These are phyloP conservation scores for Symbiodinium pilosum DNA, from an alignment of 73 alveolate species.

Conservation along the genomic window DNA sequence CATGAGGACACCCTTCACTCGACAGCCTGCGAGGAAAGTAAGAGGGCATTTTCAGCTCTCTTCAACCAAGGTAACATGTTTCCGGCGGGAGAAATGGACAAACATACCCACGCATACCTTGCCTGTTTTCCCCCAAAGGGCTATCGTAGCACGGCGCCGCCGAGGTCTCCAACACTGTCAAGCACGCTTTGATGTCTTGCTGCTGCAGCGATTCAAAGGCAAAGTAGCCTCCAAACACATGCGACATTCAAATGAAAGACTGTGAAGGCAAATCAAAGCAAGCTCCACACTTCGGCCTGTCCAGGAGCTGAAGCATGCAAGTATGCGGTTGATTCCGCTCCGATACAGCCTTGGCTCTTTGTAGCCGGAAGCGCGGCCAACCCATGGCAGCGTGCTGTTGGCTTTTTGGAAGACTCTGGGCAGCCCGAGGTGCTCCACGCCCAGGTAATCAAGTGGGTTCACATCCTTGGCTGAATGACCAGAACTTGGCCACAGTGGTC, in stretches of 20 bases:
- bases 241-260: too few species aligned
- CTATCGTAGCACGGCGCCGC: slow-evolving; percentile 20
- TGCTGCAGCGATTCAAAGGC: slow-evolving; percentile 43
- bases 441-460: neutral
- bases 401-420: too few species aligned
- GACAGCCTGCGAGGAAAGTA: too few species aligned
- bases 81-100: too few species aligned
- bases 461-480: neutral
- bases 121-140: neutral
- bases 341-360: slow-evolving; percentile 18
- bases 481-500: neutral
- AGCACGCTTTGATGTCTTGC: neutral
- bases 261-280: too few species aligned
- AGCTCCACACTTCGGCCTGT: slow-evolving; percentile 29
- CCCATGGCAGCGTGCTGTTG: neutral
- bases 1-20: neutral
- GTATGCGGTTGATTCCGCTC: slow-evolving; percentile 28
- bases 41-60: too few species aligned
- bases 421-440: neutral
- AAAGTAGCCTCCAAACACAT: slow-evolving; percentile 33
- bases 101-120: too few species aligned
- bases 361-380: neutral
- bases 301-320: slow-evolving; percentile 13
- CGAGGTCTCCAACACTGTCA: slow-evolving; percentile 69
- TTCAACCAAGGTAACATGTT: too few species aligned